Evolutionary conservation across 2,329 filamentous ascomycete genomes (phyloP).

Genomic region (Nemania diffusa): DNA sequence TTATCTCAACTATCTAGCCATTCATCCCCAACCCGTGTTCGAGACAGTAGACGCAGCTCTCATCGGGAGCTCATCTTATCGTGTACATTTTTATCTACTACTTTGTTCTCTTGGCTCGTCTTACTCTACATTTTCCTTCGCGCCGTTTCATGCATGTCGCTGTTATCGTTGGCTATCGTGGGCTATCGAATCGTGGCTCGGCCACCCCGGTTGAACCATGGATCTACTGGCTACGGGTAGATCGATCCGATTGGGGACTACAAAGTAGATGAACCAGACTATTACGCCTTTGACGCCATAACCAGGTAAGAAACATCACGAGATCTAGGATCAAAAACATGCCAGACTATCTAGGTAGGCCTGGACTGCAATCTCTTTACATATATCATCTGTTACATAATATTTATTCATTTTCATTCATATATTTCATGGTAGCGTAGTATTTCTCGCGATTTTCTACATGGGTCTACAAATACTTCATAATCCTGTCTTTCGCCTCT

Average conservation of each 20-base stretch:
- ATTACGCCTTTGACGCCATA: not conserved
- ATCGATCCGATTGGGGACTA: not conserved
- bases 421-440: not conserved
- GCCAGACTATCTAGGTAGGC: no score
- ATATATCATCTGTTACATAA: no score
- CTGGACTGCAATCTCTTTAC: not conserved
- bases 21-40: not conserved
- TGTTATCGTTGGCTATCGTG: conserved; percentile 8
- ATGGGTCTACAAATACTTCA: no score
- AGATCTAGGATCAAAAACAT: not conserved
- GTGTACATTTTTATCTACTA: not conserved
- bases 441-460: no score
- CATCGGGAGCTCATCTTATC: not conserved
- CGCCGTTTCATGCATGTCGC: conserved; percentile 1
- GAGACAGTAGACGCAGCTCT: not conserved
- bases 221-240: not conserved
- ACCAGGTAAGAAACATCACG: conserved; percentile 8
- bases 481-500: no score
- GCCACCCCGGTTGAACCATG: conserved; percentile 11
- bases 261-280: not conserved
- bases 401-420: not conserved
- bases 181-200: conserved; percentile 14
- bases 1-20: not conserved
- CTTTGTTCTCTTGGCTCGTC: not conserved
- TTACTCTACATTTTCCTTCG: conserved; percentile 1